Evolutionary conservation across 108 stramenopile species (phyloP).

Genomic region (Mediolabrus comicus): DNA sequence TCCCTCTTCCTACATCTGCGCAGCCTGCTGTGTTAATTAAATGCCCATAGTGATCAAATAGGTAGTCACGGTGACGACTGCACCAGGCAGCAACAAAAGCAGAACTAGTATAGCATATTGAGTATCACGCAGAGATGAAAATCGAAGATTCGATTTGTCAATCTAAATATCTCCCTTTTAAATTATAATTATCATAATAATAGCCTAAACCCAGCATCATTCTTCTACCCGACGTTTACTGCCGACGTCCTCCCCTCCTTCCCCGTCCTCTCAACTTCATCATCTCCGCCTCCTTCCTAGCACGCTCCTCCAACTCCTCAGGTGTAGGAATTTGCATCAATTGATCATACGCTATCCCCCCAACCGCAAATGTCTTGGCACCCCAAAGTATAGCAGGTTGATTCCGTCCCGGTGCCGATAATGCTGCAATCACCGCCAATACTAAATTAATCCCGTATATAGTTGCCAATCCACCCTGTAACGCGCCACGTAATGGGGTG

Average conservation of each 20-base stretch:
- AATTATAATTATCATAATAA: too few species aligned
- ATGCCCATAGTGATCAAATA: too few species aligned
- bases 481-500: slow-evolving; percentile 61
- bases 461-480: slow-evolving; percentile 79
- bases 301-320: slow-evolving; percentile 54
- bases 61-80: too few species aligned
- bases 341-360: slow-evolving; percentile 87
- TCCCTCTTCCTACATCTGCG: too few species aligned
- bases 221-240: too few species aligned
- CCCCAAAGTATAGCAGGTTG: slow-evolving; percentile 69
- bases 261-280: slow-evolving; percentile 25
- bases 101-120: too few species aligned
- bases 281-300: slow-evolving; percentile 53
- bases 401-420: slow-evolving; percentile 66
- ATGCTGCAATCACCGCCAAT: slow-evolving; percentile 70
- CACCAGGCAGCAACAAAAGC: too few species aligned
- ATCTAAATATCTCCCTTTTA: too few species aligned
- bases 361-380: slow-evolving; percentile 80
- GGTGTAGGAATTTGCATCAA: slow-evolving; percentile 78
- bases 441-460: slow-evolving; percentile 73
- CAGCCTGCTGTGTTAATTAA: too few species aligned
- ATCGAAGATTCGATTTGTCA: too few species aligned
- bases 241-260: slow-evolving; percentile 8
- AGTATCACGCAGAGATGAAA: too few species aligned
- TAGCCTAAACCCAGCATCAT: too few species aligned